Base-by-base conservation (phyloP, 441 rosid genomes). In the Isatis lusitanica region DNA sequence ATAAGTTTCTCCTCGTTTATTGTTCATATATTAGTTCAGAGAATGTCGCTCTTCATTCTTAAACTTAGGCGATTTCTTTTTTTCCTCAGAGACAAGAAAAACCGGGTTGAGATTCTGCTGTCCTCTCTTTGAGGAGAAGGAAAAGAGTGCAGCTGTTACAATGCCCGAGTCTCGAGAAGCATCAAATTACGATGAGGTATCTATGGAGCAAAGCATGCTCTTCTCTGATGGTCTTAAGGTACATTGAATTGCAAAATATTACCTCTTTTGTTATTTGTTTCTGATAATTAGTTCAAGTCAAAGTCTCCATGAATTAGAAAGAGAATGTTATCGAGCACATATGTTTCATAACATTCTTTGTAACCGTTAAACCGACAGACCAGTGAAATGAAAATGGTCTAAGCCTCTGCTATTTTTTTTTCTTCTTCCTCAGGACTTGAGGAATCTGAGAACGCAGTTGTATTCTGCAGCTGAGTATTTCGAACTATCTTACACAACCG, bases 391-490 rank as follows among this genome's bases (percentile, higher is more conserved):
- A 42, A 18, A 9, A 9, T 63, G 31, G 11, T 38, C 33, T 58
- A 9, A 35, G 35, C 28, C 52, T 73, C 7, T 73, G 58, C 18
- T 55, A 0, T 2, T 43, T 30, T 18, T 24, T 28, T 31, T 2
- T 7, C 15, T 73, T 26, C 28, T 26, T 26, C 0, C 73, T 70
- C 85, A 94, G 98, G 98, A 94, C 81, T 84, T 94, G 83, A 92
- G 87, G 86, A 92, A 88, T 80, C 75, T 94, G 73, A 74, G 98
- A 78, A 70, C 84, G 36, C 97, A 92, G 60, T 80, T 94, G 65
- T 94, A 94, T 74, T 85, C 97, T 7, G 99, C 99, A 38, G 99
- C 99, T 0, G 98, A 94, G 81, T 92, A 94, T 79, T 94, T 94
- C 74, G 98, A 94, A 59, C 79, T 88, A 55, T 90, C 99, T 15